phyloP scores from a whole-genome alignment of 805 yeast genomes.

The Metschnikowia bowlesiae region DNA sequence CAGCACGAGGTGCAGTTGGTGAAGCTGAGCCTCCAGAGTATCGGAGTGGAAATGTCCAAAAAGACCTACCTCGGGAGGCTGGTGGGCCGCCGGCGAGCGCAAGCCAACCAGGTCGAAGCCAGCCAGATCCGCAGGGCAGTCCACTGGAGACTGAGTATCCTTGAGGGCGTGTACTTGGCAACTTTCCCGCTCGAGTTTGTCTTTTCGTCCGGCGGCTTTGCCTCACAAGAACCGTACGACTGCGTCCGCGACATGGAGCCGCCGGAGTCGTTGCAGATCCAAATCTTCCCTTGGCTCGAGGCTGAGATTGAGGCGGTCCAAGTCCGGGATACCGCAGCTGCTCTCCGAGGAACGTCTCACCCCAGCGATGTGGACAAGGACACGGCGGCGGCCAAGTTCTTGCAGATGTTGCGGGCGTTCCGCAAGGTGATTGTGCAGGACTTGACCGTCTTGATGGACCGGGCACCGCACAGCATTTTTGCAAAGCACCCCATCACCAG shows the following conservation, averaged over 20 bases:
- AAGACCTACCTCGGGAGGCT: neutral
- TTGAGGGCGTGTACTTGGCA: neutral
- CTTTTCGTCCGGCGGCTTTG: slow-evolving; percentile 3
- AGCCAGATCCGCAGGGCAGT: slow-evolving; percentile 1
- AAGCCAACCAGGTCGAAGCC: neutral
- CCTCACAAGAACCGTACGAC: neutral
- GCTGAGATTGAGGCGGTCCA: neutral
- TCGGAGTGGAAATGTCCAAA: neutral
- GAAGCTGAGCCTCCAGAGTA: neutral
- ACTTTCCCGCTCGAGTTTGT: neutral
- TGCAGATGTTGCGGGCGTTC: neutral
- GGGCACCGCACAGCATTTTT: neutral
- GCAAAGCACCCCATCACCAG: neutral
- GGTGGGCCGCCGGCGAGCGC: neutral
- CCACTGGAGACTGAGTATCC: neutral
- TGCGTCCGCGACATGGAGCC: slow-evolving; percentile 6
- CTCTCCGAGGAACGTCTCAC: neutral
- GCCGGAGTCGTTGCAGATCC: neutral
- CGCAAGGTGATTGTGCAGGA: neutral
- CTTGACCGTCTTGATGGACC: neutral
- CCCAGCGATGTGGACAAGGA: neutral
- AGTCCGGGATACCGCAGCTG: neutral
- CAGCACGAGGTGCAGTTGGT: neutral
- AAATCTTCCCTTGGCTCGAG: slow-evolving; percentile 8
- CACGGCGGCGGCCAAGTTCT: neutral